Conservation (phyloP, 2,329 filamentous ascomycete species). For the Aspergillus sp. region DNA sequence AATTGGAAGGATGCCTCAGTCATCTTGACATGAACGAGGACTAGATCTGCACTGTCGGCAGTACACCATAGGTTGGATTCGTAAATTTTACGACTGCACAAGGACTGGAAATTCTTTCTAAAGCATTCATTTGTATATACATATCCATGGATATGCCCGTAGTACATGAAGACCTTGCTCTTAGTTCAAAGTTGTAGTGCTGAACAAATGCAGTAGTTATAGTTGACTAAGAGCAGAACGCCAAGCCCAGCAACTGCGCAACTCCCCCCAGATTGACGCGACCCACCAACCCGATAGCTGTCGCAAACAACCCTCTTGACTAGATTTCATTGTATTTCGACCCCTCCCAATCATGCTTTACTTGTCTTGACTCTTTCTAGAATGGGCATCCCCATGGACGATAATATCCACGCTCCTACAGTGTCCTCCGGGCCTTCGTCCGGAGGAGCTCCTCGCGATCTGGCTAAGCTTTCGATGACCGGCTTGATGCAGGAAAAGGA, state of each 20-base stretch:
- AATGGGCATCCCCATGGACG: conserved; percentile 63
- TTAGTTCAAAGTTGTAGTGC: no score
- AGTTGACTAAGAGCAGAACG: not conserved
- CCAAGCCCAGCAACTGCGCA: conserved; percentile 2
- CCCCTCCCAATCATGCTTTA: not conserved
- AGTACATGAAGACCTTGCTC: no score
- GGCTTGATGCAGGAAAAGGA: conserved; percentile 86
- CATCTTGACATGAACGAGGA: not conserved
- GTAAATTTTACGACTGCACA: no score
- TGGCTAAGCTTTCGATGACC: conserved; percentile 66
- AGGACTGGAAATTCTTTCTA: no score
- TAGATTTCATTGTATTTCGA: conserved; percentile 12
- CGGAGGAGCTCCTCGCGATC: conserved; percentile 57
- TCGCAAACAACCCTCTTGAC: conserved; percentile 3
- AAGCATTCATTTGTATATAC: no score
- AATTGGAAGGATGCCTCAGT: not conserved
- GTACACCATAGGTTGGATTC: no score
- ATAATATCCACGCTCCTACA: conserved; percentile 65
- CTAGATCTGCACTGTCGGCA: no score
- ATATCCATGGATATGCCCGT: no score
- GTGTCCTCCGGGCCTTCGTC: conserved; percentile 76
- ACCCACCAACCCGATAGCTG: conserved; percentile 7
- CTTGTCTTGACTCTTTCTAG: conserved; percentile 9
- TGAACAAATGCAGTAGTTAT: no score
- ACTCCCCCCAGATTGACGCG: conserved; percentile 4